Evolutionary conservation across 306 rosid genomes (phyloP).

Genomic region (Trifolium subterraneum): DNA sequence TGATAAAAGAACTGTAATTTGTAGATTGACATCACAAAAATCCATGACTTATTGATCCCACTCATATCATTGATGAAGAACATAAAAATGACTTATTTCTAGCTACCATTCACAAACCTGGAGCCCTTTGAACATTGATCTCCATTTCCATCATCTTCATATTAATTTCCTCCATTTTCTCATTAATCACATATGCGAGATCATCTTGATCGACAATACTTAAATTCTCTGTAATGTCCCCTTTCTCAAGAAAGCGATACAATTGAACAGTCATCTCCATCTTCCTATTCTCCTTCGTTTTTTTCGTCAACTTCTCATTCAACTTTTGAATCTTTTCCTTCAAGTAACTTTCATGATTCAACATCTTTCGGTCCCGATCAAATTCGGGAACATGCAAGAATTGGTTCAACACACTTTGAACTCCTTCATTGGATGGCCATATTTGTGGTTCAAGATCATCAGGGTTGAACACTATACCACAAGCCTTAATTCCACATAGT

Average conservation of each 20-base stretch:
- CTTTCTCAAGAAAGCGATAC: not conserved
- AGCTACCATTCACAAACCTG: not conserved
- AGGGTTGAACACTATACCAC: constrained; percentile 19
- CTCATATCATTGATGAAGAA: not conserved
- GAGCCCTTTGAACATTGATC: not conserved
- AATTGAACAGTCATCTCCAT: not conserved
- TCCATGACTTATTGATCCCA: not conserved
- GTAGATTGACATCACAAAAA: not conserved
- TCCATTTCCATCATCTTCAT: not conserved
- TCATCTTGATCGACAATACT: not conserved
- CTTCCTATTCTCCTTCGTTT: not conserved
- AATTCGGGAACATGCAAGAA: not conserved
- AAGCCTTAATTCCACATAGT: constrained; percentile 37
- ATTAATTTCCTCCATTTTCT: not conserved
- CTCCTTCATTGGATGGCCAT: constrained; percentile 12
- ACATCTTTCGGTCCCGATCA: constrained; percentile 9
- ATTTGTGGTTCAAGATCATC: constrained; percentile 14
- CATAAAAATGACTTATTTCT: not conserved
- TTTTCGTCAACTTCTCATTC: not conserved
- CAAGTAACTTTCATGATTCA: constrained; percentile 8
- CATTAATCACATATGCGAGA: not conserved
- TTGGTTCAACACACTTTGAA: not conserved
- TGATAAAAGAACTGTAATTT: not conserved
- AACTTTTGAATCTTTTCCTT: not conserved
- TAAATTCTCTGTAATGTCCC: not conserved